phyloP scores from a whole-genome alignment of 2,329 filamentous ascomycete genomes.

The Microdochium bolleyi region DNA sequence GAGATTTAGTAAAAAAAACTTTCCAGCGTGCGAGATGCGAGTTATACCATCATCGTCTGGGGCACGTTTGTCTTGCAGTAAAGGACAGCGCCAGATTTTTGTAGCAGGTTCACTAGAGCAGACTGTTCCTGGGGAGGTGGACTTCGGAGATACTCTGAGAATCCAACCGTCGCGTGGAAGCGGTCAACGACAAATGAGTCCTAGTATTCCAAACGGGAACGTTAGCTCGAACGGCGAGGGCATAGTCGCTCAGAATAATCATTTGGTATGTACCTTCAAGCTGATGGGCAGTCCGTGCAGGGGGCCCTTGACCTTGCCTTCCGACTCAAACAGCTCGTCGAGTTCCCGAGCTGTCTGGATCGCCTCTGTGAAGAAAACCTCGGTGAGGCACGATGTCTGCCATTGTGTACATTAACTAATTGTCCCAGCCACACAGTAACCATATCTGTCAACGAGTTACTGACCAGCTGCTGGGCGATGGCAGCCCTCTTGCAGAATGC shows the following conservation, averaged over 20 bases:
- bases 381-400: conserved; percentile 2
- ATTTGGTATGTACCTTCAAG: too few species aligned
- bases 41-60: background rate
- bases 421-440: too few species aligned
- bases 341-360: conserved; percentile 12
- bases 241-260: too few species aligned
- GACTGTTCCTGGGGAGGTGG: conserved; percentile 31
- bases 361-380: conserved; percentile 12
- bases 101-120: conserved; percentile 47
- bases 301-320: background rate
- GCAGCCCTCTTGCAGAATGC: conserved; percentile 36
- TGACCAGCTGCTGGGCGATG: conserved; percentile 32
- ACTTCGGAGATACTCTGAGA: too few species aligned
- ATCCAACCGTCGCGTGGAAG: too few species aligned
- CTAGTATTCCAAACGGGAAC: conserved; percentile 41
- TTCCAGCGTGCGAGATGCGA: too few species aligned
- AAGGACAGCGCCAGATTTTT: conserved; percentile 12
- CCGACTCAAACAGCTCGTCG: conserved; percentile 7
- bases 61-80: background rate
- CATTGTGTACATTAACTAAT: too few species aligned
- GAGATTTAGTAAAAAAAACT: too few species aligned
- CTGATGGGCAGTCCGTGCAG: too few species aligned
- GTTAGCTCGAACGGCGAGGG: conserved; percentile 11
- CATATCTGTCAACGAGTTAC: too few species aligned
- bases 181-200: conserved; percentile 40